Percentiles rank a stretch among this genome's conserved stretches.
Evolutionary conservation across 768 basidiomycete species (phyloP).

Genomic region (Collybia mongolica): DNA sequence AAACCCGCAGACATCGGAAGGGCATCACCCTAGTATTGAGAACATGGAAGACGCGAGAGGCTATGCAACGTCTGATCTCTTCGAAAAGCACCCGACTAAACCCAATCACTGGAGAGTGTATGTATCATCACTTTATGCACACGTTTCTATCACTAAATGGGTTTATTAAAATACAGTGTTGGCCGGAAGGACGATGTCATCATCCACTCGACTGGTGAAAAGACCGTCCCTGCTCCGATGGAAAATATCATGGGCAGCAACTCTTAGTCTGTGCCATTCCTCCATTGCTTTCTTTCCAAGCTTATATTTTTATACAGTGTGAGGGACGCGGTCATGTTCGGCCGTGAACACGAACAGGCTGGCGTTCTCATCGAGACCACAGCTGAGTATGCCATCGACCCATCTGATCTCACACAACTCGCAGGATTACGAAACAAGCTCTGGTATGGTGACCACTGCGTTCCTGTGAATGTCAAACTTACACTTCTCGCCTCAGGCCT

Average conservation of each 20-base stretch:
- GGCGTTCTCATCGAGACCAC: constrained; percentile 30
- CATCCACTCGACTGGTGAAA: constrained; percentile 29
- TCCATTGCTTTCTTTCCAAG: not conserved
- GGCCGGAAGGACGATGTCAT: constrained; percentile 32
- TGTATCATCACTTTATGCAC: not conserved
- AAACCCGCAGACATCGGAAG: constrained; percentile 20
- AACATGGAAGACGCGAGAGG: constrained; percentile 35
- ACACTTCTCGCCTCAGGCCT: constrained; percentile 19
- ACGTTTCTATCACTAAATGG: not conserved
- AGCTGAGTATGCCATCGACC: constrained; percentile 23
- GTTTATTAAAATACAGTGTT: constrained; percentile 15
- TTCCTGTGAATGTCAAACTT: not conserved
- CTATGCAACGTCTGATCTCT: constrained; percentile 44
- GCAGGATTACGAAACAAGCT: not conserved
- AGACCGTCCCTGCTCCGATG: constrained; percentile 29
- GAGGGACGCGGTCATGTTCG: constrained; percentile 37
- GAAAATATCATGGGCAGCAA: constrained; percentile 19
- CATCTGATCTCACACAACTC: constrained; percentile 15
- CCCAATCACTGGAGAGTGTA: constrained; percentile 44
- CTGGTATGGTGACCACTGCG: not conserved
- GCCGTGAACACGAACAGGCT: constrained; percentile 29
- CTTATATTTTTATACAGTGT: constrained; percentile 18
- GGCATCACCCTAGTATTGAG: constrained; percentile 24
- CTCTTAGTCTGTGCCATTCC: constrained; percentile 15
- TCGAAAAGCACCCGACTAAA: constrained; percentile 40